phyloP scores from a whole-genome alignment of 1,284 basidiomycete genomes.

The Ceratobasidium sp. region DNA sequence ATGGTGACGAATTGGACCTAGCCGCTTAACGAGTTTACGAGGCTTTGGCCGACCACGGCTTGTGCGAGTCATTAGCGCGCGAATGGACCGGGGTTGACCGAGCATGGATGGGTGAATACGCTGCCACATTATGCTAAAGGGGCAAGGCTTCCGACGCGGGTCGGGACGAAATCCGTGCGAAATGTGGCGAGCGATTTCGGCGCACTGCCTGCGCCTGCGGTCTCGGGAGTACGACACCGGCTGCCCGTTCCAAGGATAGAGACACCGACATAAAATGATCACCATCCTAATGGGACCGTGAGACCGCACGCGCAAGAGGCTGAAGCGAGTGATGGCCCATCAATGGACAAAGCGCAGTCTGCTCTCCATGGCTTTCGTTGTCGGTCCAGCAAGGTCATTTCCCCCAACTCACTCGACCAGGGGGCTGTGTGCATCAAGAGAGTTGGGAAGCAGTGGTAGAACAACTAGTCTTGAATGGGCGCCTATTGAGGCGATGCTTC shows the following conservation, averaged over 20 bases:
- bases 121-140: constrained; percentile 16
- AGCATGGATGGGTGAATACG: constrained; percentile 26
- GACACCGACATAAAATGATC: not conserved
- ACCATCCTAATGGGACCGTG: constrained; percentile 2
- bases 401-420: not conserved
- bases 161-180: constrained; percentile 22
- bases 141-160: not conserved
- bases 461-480: constrained; percentile 1
- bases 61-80: constrained; percentile 22
- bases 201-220: constrained; percentile 34
- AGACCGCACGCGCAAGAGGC: constrained; percentile 15
- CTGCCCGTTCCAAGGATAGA: not conserved
- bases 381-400: constrained; percentile 1
- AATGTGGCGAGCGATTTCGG: constrained; percentile 35
- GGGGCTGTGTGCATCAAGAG: constrained; percentile 19
- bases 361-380: not conserved
- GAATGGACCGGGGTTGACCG: constrained; percentile 9
- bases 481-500: constrained; percentile 15
- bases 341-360: constrained; percentile 8
- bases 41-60: constrained; percentile 21
- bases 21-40: constrained; percentile 5
- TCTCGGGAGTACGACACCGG: constrained; percentile 29
- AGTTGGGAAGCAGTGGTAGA: not conserved
- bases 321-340: constrained; percentile 12
- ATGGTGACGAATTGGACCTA: constrained; percentile 19